Conservation (phyloP, 2,329 filamentous ascomycete genomes). For the Cytospora schulzeri region DNA sequence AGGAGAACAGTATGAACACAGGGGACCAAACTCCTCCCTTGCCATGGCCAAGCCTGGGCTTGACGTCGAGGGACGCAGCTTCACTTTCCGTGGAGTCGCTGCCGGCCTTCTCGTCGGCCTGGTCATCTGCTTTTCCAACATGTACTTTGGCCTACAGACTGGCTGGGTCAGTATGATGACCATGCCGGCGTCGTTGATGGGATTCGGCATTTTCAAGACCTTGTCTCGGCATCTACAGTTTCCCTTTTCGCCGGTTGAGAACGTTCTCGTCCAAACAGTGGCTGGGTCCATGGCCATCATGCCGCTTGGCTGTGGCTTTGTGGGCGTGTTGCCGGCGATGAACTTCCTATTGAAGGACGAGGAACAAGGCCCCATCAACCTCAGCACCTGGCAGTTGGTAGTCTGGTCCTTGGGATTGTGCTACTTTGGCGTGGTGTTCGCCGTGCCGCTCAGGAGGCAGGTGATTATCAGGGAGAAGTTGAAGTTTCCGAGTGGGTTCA, state of each 20-base stretch:
- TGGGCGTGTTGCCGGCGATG: slow-evolving; percentile 86
- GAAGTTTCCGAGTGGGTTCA: slow-evolving; percentile 93
- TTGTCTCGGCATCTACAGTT: slow-evolving; percentile 71
- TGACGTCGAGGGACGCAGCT: slow-evolving; percentile 63
- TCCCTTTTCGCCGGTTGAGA: slow-evolving; percentile 92
- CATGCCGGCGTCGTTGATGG: slow-evolving; percentile 92
- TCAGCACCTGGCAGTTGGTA: slow-evolving; percentile 76
- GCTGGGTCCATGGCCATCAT: slow-evolving; percentile 95
- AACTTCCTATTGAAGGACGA: slow-evolving; percentile 78
- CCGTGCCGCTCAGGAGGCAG: slow-evolving; percentile 85
- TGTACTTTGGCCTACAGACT: slow-evolving; percentile 92
- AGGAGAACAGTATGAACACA: neutral
- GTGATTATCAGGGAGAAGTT: slow-evolving; percentile 92
- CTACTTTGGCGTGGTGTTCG: slow-evolving; percentile 96
- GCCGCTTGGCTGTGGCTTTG: slow-evolving; percentile 93
- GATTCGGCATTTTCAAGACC: slow-evolving; percentile 89
- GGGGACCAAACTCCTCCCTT: neutral
- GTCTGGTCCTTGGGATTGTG: slow-evolving; percentile 92
- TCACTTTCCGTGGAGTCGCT: slow-evolving; percentile 78
- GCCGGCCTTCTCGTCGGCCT: slow-evolving; percentile 84
- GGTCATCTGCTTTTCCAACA: slow-evolving; percentile 94
- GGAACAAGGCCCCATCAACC: slow-evolving; percentile 75
- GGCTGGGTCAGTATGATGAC: slow-evolving; percentile 76
- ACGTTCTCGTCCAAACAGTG: slow-evolving; percentile 94
- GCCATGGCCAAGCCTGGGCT: slow-evolving; percentile 16